Percentiles rank a stretch among this genome's conserved stretches.
phyloP scores from a whole-genome alignment of 176 grass and related monocot genomes.

The Oryza australiensis region DNA sequence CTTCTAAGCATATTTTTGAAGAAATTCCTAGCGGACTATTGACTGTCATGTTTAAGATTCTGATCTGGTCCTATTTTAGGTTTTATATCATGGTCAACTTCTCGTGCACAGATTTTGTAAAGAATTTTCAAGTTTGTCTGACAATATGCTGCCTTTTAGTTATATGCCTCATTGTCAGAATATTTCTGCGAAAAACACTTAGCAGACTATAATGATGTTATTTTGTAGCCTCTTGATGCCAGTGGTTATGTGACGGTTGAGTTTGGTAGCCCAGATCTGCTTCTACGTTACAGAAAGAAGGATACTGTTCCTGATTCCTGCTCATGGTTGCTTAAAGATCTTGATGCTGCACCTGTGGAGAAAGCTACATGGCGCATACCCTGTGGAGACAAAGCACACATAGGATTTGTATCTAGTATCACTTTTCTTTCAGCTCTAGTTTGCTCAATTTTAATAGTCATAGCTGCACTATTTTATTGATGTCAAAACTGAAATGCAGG shows the following conservation, averaged over 20 bases:
- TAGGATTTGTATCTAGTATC: constrained; percentile 56
- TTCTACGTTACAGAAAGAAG: constrained; percentile 63
- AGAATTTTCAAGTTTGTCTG: background rate
- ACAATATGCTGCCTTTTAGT: background rate
- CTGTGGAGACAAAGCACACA: constrained; percentile 63
- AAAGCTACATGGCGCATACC: constrained; percentile 62
- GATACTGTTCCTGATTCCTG: constrained; percentile 36
- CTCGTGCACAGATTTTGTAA: background rate
- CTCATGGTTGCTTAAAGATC: constrained; percentile 34
- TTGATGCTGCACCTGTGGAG: constrained; percentile 24
- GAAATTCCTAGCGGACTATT: background rate
- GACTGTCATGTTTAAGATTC: constrained; percentile 10
- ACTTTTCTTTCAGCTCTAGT: constrained; percentile 74
- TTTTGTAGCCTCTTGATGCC: constrained; percentile 67
- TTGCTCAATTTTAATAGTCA: constrained; percentile 65
- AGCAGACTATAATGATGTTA: background rate
- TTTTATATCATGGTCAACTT: background rate
- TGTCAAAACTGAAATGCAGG: background rate
- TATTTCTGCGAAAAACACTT: background rate
- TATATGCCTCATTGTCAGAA: background rate
- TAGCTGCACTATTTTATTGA: constrained; percentile 44
- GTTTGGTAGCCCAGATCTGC: constrained; percentile 48
- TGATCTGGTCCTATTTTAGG: background rate
- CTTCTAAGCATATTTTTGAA: background rate
- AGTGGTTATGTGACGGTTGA: constrained; percentile 52